Percentiles rank a stretch among this genome's conserved stretches.
phyloP scores from a whole-genome alignment of 768 basidiomycete genomes.

The Trametopsis cervina region DNA sequence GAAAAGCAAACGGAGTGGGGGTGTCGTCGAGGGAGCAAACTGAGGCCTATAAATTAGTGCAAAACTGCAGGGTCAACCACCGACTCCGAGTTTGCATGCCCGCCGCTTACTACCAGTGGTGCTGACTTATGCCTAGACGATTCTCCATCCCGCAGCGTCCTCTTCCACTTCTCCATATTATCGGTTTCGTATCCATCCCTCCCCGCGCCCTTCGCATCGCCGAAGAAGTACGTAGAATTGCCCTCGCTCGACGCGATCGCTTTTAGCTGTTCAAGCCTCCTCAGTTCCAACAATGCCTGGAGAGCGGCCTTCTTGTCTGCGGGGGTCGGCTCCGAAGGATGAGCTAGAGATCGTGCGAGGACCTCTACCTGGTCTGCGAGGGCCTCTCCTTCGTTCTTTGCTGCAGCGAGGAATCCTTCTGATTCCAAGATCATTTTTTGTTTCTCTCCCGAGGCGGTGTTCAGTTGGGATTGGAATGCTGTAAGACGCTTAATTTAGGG shows the following conservation, averaged over 20 bases:
- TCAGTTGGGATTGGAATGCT: conserved; percentile 39
- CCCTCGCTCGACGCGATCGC: conserved; percentile 43
- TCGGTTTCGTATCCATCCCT: conserved; percentile 7
- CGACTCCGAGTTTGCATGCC: no score
- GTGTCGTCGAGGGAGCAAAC: no score
- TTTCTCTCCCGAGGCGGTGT: conserved; percentile 47
- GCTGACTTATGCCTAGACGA: no score
- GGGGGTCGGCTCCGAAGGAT: conserved; percentile 23
- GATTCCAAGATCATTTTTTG: conserved; percentile 46
- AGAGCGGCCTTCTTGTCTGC: conserved; percentile 35
- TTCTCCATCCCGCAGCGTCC: no score
- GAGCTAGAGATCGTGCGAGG: conserved; percentile 34
- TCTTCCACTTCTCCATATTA: conserved; percentile 6
- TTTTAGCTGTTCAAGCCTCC: conserved; percentile 44
- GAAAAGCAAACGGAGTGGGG: no score
- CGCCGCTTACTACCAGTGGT: no score
- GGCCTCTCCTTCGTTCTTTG: conserved; percentile 39
- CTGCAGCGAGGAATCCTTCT: conserved; percentile 40
- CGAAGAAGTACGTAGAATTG: conserved; percentile 53
- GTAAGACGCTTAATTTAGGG: neutral
- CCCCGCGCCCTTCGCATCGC: neutral
- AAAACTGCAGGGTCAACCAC: no score
- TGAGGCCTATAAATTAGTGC: no score
- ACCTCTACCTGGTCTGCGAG: conserved; percentile 42
- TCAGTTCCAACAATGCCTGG: conserved; percentile 38